phyloP scores from a whole-genome alignment of 2,329 filamentous ascomycete genomes.

The Lachnellula arida region DNA sequence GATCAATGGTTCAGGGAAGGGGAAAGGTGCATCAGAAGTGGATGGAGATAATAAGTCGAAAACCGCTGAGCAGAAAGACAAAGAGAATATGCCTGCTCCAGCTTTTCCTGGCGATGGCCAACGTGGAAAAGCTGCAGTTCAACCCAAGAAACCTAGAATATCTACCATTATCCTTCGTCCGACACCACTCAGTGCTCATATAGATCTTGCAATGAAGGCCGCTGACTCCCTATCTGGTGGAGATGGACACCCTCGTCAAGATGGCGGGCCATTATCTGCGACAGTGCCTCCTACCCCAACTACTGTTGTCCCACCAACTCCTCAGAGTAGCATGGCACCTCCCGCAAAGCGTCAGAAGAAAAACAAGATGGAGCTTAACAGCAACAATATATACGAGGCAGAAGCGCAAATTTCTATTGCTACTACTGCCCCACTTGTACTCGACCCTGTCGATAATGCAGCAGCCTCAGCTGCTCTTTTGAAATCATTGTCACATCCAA shows the following conservation, averaged over 20 bases:
- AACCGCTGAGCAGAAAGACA: conserved; percentile 43
- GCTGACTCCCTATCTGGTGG: conserved; percentile 54
- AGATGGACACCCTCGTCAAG: conserved; percentile 39
- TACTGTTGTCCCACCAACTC: conserved; percentile 54
- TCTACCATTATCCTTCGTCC: conserved; percentile 81
- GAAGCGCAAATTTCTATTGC: conserved; percentile 72
- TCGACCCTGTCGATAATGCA: conserved; percentile 68
- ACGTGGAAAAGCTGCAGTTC: conserved; percentile 36
- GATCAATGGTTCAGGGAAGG: conserved; percentile 29
- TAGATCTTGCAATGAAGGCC: conserved; percentile 72
- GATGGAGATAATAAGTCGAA: conserved; percentile 30
- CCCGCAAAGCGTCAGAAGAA: conserved; percentile 62
- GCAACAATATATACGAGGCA: conserved; percentile 65
- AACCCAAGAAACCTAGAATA: conserved; percentile 56
- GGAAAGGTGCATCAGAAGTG: conserved; percentile 27
- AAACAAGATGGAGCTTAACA: conserved; percentile 71
- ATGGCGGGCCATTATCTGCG: conserved; percentile 39
- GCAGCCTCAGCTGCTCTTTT: conserved; percentile 69
- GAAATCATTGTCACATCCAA: conserved; percentile 67
- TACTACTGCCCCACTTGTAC: conserved; percentile 68
- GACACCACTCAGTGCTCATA: conserved; percentile 68
- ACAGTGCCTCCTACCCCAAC: conserved; percentile 61
- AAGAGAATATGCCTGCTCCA: conserved; percentile 54
- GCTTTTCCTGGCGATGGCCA: conserved; percentile 43
- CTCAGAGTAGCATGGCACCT: conserved; percentile 50